Conservation (phyloP, 2,329 filamentous ascomycete genomes). For the Stemphylium lycopersici region DNA sequence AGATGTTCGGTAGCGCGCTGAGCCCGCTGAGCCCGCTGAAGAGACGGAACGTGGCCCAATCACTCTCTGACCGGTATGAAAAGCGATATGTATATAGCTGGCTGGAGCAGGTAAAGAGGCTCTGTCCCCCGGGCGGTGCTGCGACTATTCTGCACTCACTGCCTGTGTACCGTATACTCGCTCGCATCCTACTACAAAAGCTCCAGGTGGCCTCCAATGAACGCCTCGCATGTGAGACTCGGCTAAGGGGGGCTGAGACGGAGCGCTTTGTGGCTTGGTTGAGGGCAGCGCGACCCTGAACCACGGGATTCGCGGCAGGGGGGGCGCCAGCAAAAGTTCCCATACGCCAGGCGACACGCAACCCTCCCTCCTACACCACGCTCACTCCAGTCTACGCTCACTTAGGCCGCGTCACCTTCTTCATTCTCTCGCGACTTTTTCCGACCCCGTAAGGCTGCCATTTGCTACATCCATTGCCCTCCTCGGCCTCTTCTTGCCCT, state of each 20-base stretch:
- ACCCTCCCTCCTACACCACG: slow-evolving; percentile 17
- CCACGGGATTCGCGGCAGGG: slow-evolving; percentile 25
- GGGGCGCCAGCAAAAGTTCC: slow-evolving; percentile 14
- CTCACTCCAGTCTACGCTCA: slow-evolving; percentile 12
- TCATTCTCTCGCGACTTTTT: slow-evolving; percentile 17
- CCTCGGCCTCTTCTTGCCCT: slow-evolving; percentile 5
- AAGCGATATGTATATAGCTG: slow-evolving; percentile 13
- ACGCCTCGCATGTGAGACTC: slow-evolving; percentile 13
- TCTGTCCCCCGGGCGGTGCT: neutral
- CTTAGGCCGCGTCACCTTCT: slow-evolving; percentile 34
- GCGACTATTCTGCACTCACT: neutral
- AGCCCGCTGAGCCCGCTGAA: slow-evolving; percentile 28
- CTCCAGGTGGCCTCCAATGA: slow-evolving; percentile 12
- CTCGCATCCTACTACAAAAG: slow-evolving; percentile 3
- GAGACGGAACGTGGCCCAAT: slow-evolving; percentile 36
- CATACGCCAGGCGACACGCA: slow-evolving; percentile 4
- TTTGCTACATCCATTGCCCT: slow-evolving; percentile 19
- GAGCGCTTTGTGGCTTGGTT: slow-evolving; percentile 17
- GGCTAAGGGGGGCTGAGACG: slow-evolving; percentile 11
- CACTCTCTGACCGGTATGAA: slow-evolving; percentile 9
- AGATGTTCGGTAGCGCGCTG: slow-evolving; percentile 26
- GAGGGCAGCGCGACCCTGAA: slow-evolving; percentile 15
- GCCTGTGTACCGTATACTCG: too few species aligned
- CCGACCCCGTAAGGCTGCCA: slow-evolving; percentile 37
- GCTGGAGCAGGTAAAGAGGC: slow-evolving; percentile 12